These are phyloP conservation scores for Tolypocladium inflatum DNA, from an alignment of 2,329 filamentous ascomycete genomes.

Conservation along the genomic window DNA sequence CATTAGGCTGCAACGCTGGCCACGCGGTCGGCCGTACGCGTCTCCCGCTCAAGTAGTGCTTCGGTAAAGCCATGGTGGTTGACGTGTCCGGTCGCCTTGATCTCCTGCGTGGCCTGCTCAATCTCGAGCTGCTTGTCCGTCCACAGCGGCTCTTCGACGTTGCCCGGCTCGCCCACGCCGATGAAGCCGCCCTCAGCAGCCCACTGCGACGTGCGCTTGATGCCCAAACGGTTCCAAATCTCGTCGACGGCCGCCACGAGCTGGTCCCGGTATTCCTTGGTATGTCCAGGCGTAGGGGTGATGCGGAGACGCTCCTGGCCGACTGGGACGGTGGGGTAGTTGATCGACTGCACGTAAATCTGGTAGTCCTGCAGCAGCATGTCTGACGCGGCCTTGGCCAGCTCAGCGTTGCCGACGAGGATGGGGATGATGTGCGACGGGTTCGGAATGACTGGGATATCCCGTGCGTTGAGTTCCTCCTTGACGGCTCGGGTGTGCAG, in stretches of 20 bases:
- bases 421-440: slow-evolving; percentile 94
- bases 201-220: slow-evolving; percentile 93
- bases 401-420: slow-evolving; percentile 85
- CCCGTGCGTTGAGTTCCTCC: slow-evolving; percentile 63
- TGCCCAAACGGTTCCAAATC: slow-evolving; percentile 80
- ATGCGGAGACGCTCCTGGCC: slow-evolving; percentile 96
- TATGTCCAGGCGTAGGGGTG: slow-evolving; percentile 90
- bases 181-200: slow-evolving; percentile 85
- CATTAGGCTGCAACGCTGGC: slow-evolving; percentile 15
- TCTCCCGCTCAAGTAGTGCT: slow-evolving; percentile 48
- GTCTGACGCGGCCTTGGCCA: slow-evolving; percentile 87
- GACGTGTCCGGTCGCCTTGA: slow-evolving; percentile 35
- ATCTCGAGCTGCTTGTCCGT: slow-evolving; percentile 80
- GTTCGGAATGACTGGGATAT: slow-evolving; percentile 96
- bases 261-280: slow-evolving; percentile 73
- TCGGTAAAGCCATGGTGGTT: slow-evolving; percentile 40
- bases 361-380: slow-evolving; percentile 81
- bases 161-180: slow-evolving; percentile 70
- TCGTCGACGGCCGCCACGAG: slow-evolving; percentile 75
- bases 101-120: slow-evolving; percentile 52
- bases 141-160: slow-evolving; percentile 69
- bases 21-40: slow-evolving; percentile 19
- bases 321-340: slow-evolving; percentile 95
- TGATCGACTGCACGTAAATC: slow-evolving; percentile 98
- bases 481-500: slow-evolving; percentile 94